Percentiles rank a stretch among this genome's conserved stretches.
These are phyloP conservation scores for Diplodia mutila DNA, from an alignment of 2,329 filamentous ascomycete genomes.

Conservation along the genomic window DNA sequence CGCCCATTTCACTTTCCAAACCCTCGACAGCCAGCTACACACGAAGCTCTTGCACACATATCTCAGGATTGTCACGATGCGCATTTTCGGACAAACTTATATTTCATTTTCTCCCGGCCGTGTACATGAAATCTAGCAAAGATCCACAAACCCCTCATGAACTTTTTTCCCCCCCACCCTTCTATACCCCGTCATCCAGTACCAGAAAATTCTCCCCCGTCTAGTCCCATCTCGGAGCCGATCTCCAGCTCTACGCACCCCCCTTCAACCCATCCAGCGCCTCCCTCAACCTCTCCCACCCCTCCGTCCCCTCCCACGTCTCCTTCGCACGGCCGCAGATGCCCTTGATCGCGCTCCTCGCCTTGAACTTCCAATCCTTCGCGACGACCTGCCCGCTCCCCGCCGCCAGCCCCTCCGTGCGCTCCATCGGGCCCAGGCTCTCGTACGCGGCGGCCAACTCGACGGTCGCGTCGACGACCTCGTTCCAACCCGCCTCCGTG, in stretches of 20 bases:
- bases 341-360: conserved; percentile 78
- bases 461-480: conserved; percentile 76
- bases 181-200: neutral
- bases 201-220: too few relatives aligned
- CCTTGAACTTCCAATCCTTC: conserved; percentile 85
- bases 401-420: conserved; percentile 57
- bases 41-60: neutral
- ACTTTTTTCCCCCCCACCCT: neutral
- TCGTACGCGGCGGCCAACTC: conserved; percentile 83
- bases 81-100: neutral
- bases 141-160: too few relatives aligned
- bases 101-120: neutral
- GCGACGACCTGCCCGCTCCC: conserved; percentile 66
- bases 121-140: too few relatives aligned
- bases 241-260: neutral
- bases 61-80: neutral
- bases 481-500: conserved; percentile 67
- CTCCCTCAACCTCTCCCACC: conserved; percentile 65
- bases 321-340: conserved; percentile 82
- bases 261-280: conserved; percentile 48
- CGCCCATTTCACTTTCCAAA: neutral
- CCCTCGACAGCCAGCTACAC: neutral
- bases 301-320: conserved; percentile 76
- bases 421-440: conserved; percentile 61
- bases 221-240: too few relatives aligned